phyloP scores from a whole-genome alignment of 345 rosid genomes.

The Syzygium jambos region DNA sequence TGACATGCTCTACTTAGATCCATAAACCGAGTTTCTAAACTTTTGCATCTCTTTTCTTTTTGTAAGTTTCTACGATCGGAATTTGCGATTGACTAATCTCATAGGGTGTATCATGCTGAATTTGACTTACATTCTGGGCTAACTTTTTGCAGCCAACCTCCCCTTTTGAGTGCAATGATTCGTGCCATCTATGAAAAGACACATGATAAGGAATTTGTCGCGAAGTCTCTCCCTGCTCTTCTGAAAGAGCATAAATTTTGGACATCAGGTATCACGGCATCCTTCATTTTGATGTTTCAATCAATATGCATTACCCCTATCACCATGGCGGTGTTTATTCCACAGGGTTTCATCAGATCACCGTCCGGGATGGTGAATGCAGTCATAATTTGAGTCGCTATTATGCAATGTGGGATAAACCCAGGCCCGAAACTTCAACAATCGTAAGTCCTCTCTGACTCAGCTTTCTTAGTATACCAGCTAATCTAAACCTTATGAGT shows the following conservation, averaged over 20 bases:
- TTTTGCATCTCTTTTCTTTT: not conserved
- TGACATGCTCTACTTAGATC: not conserved
- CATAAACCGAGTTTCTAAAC: not conserved
- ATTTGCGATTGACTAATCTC: not conserved
- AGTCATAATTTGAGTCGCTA: slow-evolving; percentile 61
- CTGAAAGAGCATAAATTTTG: slow-evolving; percentile 71
- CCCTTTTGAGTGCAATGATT: slow-evolving; percentile 86
- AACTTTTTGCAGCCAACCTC: slow-evolving; percentile 62
- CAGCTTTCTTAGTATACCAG: not conserved
- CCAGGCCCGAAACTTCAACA: slow-evolving; percentile 72
- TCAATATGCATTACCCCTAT: not conserved
- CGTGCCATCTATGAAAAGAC: slow-evolving; percentile 51
- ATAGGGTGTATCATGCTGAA: not conserved
- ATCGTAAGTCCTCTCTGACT: slow-evolving; percentile 19
- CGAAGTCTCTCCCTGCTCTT: slow-evolving; percentile 53
- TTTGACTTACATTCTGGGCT: not conserved
- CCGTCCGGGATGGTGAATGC: slow-evolving; percentile 38
- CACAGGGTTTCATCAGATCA: slow-evolving; percentile 60
- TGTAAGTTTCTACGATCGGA: not conserved
- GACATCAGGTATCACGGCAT: slow-evolving; percentile 45
- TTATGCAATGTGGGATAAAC: slow-evolving; percentile 87
- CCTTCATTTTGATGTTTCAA: not conserved
- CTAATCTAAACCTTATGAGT: not conserved
- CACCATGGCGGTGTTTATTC: not conserved
- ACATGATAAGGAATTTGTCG: slow-evolving; percentile 47